phyloP scores from a whole-genome alignment of 345 rosid species.

The Eucalyptus tenuipes region DNA sequence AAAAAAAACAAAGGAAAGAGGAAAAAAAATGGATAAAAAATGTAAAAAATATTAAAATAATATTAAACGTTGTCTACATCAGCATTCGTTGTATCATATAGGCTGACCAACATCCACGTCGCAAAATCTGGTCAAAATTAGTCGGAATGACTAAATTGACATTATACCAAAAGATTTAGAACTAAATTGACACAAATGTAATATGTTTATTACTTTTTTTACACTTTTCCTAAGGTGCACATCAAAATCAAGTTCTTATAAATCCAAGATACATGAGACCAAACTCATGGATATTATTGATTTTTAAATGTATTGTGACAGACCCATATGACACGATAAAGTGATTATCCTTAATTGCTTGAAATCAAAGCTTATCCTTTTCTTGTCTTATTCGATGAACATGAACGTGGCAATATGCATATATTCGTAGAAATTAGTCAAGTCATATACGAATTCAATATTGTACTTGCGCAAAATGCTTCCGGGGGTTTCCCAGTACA shows the following conservation, averaged over 20 bases:
- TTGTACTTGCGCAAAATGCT: not conserved
- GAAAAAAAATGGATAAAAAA: too few species aligned
- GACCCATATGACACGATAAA: not conserved
- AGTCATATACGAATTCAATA: not conserved
- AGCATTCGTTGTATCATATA: accelerated
- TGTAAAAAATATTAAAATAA: too few species aligned
- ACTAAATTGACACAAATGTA: accelerated
- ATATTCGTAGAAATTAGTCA: not conserved
- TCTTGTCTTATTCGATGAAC: not conserved
- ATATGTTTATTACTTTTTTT: accelerated
- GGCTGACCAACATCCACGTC: accelerated
- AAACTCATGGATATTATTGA: not conserved
- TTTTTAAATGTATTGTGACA: not conserved
- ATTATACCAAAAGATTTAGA: accelerated
- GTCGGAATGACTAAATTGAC: too few species aligned
- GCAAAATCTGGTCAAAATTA: accelerated
- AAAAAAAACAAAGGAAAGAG: too few species aligned
- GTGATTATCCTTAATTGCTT: not conserved
- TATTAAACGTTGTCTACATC: accelerated
- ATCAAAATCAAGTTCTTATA: not conserved
- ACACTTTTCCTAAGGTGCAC: not conserved
- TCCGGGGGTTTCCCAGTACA: not conserved
- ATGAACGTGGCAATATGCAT: not conserved
- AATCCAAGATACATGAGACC: not conserved
- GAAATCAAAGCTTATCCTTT: not conserved